Conservation (phyloP, 2,329 filamentous ascomycete genomes). For the Hypoxylon sp. region DNA sequence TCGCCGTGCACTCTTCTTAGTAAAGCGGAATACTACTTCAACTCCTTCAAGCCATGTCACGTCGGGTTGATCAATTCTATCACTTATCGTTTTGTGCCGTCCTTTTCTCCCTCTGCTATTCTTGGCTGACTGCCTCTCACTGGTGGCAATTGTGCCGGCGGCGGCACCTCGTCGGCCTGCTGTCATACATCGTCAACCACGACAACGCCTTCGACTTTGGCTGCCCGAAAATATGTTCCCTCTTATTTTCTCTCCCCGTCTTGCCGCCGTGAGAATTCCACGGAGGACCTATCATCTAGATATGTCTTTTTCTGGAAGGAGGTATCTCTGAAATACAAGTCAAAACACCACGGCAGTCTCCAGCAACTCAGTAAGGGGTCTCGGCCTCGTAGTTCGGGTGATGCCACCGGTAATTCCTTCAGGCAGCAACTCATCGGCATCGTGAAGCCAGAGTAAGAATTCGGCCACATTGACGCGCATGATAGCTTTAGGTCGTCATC, state of each 20-base stretch:
- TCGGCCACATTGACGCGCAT: not conserved
- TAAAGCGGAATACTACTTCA: not conserved
- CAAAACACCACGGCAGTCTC: not conserved
- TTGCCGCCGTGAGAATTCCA: not conserved
- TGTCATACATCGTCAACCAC: not conserved
- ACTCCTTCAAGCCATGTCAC: not conserved
- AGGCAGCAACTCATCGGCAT: not conserved
- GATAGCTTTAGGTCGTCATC: not conserved
- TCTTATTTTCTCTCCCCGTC: not conserved
- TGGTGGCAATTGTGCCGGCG: not conserved
- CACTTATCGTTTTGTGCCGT: not conserved
- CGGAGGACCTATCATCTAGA: not conserved
- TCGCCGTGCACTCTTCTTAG: not conserved
- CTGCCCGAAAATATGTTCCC: not conserved
- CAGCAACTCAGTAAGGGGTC: not conserved
- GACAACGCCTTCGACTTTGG: not conserved
- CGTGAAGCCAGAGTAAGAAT: not conserved
- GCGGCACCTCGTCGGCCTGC: not conserved
- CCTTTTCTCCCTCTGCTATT: not conserved
- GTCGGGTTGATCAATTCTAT: not conserved
- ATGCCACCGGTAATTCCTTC: not conserved
- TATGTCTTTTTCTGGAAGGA: not conserved
- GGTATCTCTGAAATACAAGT: not conserved
- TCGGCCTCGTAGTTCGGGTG: not conserved
- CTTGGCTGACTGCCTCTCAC: not conserved